These are phyloP conservation scores for Paraphaeosphaeria minitans DNA, from an alignment of 2,329 filamentous ascomycete species.

Conservation along the genomic window DNA sequence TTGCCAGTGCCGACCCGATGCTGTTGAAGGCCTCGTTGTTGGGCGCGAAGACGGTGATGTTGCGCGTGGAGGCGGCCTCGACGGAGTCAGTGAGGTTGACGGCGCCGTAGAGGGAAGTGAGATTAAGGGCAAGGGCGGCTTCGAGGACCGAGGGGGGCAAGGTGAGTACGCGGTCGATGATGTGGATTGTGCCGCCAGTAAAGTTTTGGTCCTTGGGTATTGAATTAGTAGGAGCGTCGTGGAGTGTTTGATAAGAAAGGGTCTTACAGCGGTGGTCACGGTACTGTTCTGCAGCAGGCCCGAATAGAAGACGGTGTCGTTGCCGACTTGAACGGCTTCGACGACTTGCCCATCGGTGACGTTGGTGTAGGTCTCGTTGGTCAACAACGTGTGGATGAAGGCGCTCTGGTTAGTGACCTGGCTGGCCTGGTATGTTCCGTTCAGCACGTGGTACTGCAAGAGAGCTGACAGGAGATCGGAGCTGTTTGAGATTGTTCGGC, in stretches of 20 bases:
- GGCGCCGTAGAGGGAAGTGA: slow-evolving; percentile 51
- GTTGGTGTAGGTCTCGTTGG: slow-evolving; percentile 59
- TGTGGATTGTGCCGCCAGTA: slow-evolving; percentile 53
- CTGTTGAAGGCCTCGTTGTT: slow-evolving; percentile 63
- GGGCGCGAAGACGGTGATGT: slow-evolving; percentile 70
- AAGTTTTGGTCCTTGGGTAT: slow-evolving; percentile 48
- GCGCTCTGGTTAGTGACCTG: slow-evolving; percentile 47
- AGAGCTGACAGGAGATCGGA: slow-evolving; percentile 51
- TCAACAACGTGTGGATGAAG: slow-evolving; percentile 58
- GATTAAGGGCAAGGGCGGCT: slow-evolving; percentile 41
- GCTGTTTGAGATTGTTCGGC: slow-evolving; percentile 34
- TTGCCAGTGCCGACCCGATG: slow-evolving; percentile 59
- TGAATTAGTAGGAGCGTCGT: background rate
- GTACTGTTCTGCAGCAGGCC: slow-evolving; percentile 58
- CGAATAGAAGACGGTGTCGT: slow-evolving; percentile 57
- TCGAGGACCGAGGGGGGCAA: slow-evolving; percentile 42
- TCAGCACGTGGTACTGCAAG: slow-evolving; percentile 64
- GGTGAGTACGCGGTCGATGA: slow-evolving; percentile 53
- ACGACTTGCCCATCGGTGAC: slow-evolving; percentile 66
- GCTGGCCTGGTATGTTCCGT: slow-evolving; percentile 53
- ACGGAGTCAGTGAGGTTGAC: slow-evolving; percentile 47
- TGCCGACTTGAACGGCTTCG: slow-evolving; percentile 49
- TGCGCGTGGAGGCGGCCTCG: slow-evolving; percentile 48
- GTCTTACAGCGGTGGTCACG: slow-evolving; percentile 56
- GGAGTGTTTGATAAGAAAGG: background rate